Base-by-base conservation (phyloP, 2,329 filamentous ascomycete species). In the Didymella arachidicola region DNA sequence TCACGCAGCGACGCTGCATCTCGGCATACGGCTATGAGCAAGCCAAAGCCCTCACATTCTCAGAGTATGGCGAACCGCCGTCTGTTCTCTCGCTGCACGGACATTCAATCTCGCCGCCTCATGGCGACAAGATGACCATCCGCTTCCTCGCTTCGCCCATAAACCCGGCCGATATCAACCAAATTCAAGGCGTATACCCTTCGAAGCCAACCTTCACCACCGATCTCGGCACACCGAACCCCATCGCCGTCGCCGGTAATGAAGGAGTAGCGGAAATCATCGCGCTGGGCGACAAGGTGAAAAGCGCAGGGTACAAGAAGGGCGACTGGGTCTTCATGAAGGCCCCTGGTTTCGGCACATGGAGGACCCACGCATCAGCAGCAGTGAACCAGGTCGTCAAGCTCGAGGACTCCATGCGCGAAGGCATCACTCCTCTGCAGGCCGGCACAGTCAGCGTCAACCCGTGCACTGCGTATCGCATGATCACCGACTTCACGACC, bases 121-220 rank as follows among this genome's bases (percentile, higher is more conserved):
- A 93, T 63, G 89, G 91, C 46, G 80, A 85, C 54, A 81, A 85
- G 63, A 80, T 96, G 67, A 93, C 94, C 53, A 82, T 99, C 60
- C 92, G 92, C 77, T 89, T 95, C 70, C 91, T 99, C 70, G 91
- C 93, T 30, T 88, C 93, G 1, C 92, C 95, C 57, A 92, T 99
- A 78, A 99, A 99, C 81, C 95, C 95, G 25, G 93, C 95, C 72
- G 95, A 99, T 80, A 91, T 99, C 78, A 99, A 99, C 82, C 94
- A 94, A 71, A 91, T 99, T 72, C 95, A 99, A 82, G 95, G 95
- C 65, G 93, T 94, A 4, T 99, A 99, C 80, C 94, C 94, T 61
- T 88, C 88, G 44, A 92, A 92, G 75, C 93, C 93, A 0, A 81
- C 85, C 43, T 93, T 96, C 78, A 88, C 87, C 18, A 88, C 87